Percentiles rank a stretch among this genome's conserved stretches.
Conservation (phyloP, 176 grass and related monocot species). For the Carex parvula region DNA sequence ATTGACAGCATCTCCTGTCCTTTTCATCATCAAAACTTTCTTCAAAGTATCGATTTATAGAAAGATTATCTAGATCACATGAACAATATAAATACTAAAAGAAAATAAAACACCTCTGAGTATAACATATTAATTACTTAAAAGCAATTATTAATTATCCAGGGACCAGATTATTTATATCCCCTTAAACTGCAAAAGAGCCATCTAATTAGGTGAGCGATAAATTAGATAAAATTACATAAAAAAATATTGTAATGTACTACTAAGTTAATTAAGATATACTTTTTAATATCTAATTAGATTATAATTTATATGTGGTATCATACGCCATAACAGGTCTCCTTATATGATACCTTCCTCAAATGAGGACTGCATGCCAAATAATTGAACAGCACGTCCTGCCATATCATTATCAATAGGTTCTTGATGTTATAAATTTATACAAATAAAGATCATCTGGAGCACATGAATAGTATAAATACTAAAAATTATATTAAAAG, state of each 20-base stretch:
- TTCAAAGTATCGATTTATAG: not conserved
- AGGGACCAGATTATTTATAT: not conserved
- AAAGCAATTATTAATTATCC: not conserved
- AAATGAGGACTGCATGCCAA: not conserved
- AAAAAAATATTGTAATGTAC: not conserved
- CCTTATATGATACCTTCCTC: not conserved
- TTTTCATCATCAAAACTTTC: no score
- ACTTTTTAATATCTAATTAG: not conserved
- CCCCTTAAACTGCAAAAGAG: not conserved
- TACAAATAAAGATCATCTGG: conserved; percentile 2
- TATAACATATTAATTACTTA: not conserved
- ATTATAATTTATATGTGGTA: not conserved
- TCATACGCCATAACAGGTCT: not conserved
- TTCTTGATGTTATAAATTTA: not conserved
- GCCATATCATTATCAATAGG: not conserved
- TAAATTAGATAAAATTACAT: not conserved
- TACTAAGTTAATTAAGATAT: not conserved
- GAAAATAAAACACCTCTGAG: not conserved
- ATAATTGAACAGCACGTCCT: not conserved
- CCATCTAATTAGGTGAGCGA: not conserved
- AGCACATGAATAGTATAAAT: not conserved
- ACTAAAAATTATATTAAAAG: not conserved
- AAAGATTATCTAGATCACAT: not conserved
- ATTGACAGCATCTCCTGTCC: not conserved
- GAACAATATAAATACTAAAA: not conserved